Base-by-base conservation (phyloP, 352 stramenopile species). In the Phytophthora hibernalis region DNA sequence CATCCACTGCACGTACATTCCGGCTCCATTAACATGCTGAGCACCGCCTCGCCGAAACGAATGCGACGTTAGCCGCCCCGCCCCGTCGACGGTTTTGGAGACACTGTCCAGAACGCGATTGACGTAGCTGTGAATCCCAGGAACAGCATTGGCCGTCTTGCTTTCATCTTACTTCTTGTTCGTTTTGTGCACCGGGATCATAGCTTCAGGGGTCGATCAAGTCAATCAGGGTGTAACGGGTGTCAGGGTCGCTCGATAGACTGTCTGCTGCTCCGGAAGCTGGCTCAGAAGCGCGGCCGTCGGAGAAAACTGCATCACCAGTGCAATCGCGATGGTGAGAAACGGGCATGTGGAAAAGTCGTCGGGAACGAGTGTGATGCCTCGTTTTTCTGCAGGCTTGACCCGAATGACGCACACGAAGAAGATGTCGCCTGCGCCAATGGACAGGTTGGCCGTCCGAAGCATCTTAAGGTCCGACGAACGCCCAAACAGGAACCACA, bases 381-480 rank as follows among this genome's bases (percentile, higher is more conserved):
- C 58, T 35, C 79, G 60, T 42, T 74, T 59, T 43, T 79, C 44
- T 0, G 54, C 65, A 0, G 69, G 73, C 56, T 81, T 83, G 30
- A 75, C 6, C 1, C 65, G 61, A 1, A 72, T 26, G 12, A 79
- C 73, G 16, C 52, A 54, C 0, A 77, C 20, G 45, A 79, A 76
- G 47, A 81, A 56, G 6, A 72, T 43, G 0, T 56, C 31, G n/a
- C 44, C 65, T 3, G 35, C 15, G 37, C 58, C 54, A 31, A 74
- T 50, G 0, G 61, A 69, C 7, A 79, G 15, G 9, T 59, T 68
- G 11, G 58, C 49, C 21, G 70, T 79, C 5, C 28, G 56, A 8
- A 83, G 18, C 2, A 31, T 3, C 2, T 63, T 43, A 0, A 72
- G 31, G 6, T 77, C 59, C 0, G 62, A 78, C 9, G 70, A 60